Percentiles rank a stretch among this genome's conserved stretches.
phyloP scores from a whole-genome alignment of 768 basidiomycete species.

The Lactifluus hygrophoroides region DNA sequence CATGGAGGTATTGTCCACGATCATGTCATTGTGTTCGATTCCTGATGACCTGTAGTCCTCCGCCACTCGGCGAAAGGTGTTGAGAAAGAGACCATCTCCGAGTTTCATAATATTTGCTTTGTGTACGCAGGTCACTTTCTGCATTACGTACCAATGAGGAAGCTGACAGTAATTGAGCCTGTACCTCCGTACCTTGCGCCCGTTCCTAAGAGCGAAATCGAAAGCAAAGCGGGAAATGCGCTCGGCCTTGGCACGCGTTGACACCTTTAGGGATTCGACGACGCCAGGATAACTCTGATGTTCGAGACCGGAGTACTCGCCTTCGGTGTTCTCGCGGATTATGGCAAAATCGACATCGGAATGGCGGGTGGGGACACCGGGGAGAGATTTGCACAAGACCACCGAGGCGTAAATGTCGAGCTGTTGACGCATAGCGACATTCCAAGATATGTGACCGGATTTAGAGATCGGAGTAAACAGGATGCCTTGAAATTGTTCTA shows the following conservation, averaged over 20 bases:
- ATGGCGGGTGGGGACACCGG: conserved; percentile 93
- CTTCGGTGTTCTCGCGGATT: conserved; percentile 99
- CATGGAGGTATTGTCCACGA: conserved; percentile 99
- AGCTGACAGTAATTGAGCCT: conserved; percentile 11
- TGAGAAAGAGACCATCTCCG: conserved; percentile 97
- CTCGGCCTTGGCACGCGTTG: conserved; percentile 90
- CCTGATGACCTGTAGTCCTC: conserved; percentile 94
- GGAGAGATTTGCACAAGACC: conserved; percentile 95
- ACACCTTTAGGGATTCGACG: conserved; percentile 96
- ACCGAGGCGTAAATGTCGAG: conserved; percentile 99
- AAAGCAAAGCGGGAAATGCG: conserved; percentile 96
- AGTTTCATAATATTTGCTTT: conserved; percentile 99
- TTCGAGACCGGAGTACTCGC: conserved; percentile 97
- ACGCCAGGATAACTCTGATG: conserved; percentile 98
- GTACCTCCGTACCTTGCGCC: conserved; percentile 68
- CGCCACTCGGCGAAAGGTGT: conserved; percentile 92
- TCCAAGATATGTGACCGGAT: conserved; percentile 97
- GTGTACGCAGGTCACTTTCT: conserved; percentile 99
- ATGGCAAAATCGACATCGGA: conserved; percentile 97
- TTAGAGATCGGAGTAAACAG: conserved; percentile 97
- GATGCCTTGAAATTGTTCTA: conserved; percentile 55
- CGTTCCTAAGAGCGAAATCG: conserved; percentile 97
- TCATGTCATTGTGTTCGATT: conserved; percentile 95
- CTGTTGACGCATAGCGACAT: conserved; percentile 99
- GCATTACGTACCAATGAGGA: not conserved